These are phyloP conservation scores for Paecilomyces sp. DNA, from an alignment of 2,329 filamentous ascomycete species.

Conservation along the genomic window DNA sequence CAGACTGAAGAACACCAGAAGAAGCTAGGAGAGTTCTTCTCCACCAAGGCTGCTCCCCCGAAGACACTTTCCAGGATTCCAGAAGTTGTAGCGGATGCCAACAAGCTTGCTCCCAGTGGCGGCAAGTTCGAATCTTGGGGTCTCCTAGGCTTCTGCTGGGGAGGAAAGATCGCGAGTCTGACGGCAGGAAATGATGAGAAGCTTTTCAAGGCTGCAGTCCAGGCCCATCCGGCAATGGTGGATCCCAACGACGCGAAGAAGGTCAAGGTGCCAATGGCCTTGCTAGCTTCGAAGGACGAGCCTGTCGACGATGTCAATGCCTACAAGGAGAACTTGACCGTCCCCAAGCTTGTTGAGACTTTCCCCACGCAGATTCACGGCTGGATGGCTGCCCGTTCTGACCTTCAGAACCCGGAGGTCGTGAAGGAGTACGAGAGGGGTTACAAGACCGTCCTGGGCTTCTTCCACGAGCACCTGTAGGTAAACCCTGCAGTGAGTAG, in stretches of 20 bases:
- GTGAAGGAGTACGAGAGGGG: conserved; percentile 38
- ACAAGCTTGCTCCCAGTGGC: conserved; percentile 34
- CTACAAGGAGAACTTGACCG: conserved; percentile 32
- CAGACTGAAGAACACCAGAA: conserved; percentile 53
- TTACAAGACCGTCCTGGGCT: conserved; percentile 33
- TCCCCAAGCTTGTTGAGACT: conserved; percentile 36
- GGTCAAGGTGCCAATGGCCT: conserved; percentile 50
- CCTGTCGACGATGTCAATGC: conserved; percentile 39
- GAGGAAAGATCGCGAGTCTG: conserved; percentile 51
- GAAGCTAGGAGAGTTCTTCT: conserved; percentile 55
- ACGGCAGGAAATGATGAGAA: conserved; percentile 42
- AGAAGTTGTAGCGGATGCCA: conserved; percentile 48
- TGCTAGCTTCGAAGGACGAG: conserved; percentile 54
- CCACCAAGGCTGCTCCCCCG: conserved; percentile 50
- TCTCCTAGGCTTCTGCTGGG: conserved; percentile 57
- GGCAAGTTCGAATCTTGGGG: conserved; percentile 46
- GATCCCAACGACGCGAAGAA: conserved; percentile 50
- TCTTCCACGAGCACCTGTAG: conserved; percentile 34
- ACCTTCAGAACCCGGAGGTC: conserved; percentile 33
- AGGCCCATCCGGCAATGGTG: conserved; percentile 55
- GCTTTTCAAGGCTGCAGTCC: conserved; percentile 50
- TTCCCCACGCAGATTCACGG: conserved; percentile 39
- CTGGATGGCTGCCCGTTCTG: conserved; percentile 39
- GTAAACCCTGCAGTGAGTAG: conserved; percentile 1
- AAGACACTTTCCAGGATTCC: conserved; percentile 50